Evolutionary conservation across 108 stramenopile genomes (phyloP).

Genomic region (Fistulifera pelliculosa): DNA sequence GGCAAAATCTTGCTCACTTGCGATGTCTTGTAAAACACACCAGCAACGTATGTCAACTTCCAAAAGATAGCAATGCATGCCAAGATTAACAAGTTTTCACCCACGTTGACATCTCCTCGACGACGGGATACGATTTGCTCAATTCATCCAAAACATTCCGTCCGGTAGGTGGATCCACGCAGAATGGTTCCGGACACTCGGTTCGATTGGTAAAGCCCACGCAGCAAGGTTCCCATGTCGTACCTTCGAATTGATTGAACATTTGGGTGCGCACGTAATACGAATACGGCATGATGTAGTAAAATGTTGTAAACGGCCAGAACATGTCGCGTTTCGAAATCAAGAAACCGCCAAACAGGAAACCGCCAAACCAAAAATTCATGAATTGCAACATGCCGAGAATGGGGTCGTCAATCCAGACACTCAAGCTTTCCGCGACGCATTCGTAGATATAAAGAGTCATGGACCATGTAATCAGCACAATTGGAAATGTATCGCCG

Average conservation of each 20-base stretch:
- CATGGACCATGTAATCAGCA: slow-evolving; percentile 5
- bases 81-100: slow-evolving; percentile 8
- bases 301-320: slow-evolving; percentile 21
- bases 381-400: slow-evolving; percentile 15
- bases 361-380: slow-evolving; percentile 21
- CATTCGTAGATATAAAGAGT: slow-evolving; percentile 15
- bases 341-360: slow-evolving; percentile 27
- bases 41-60: slow-evolving; percentile 10
- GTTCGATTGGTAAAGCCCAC: neutral
- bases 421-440: slow-evolving; percentile 23
- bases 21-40: slow-evolving; percentile 8
- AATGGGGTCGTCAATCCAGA: slow-evolving; percentile 15
- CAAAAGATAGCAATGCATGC: slow-evolving; percentile 10
- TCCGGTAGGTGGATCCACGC: slow-evolving; percentile 6
- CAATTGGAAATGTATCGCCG: neutral
- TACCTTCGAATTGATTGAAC: slow-evolving; percentile 8
- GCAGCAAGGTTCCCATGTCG: slow-evolving; percentile 13
- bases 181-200: neutral
- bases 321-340: slow-evolving; percentile 19
- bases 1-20: slow-evolving; percentile 1
- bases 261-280: slow-evolving; percentile 18
- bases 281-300: slow-evolving; percentile 17
- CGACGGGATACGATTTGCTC: slow-evolving; percentile 10
- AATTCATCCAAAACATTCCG: slow-evolving; percentile 14
- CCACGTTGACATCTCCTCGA: slow-evolving; percentile 11